Percentiles rank a stretch among this genome's conserved stretches.
phyloP scores from a whole-genome alignment of 192 early-diverging fungal genomes.

The Coemansia sp. region DNA sequence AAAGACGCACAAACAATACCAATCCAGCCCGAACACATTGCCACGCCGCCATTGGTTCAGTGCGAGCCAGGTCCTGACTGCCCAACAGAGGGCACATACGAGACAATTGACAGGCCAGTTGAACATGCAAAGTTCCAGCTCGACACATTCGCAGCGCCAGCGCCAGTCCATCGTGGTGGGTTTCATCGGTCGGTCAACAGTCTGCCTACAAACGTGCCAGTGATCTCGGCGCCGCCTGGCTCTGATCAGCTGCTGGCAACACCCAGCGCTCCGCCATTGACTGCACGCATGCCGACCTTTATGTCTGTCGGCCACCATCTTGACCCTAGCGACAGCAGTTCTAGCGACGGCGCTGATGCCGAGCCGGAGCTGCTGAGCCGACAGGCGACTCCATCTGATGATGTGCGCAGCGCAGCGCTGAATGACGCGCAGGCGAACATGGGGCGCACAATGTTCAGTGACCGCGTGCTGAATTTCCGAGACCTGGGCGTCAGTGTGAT shows the following conservation, averaged over 20 bases:
- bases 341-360: background rate
- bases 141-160: constrained; percentile 10
- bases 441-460: constrained; percentile 33
- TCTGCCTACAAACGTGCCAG: constrained; percentile 22
- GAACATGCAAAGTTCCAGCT: constrained; percentile 5
- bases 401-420: constrained; percentile 33
- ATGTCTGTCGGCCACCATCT: constrained; percentile 17
- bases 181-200: constrained; percentile 29
- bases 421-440: constrained; percentile 24
- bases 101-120: background rate
- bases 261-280: constrained; percentile 38
- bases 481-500: constrained; percentile 49
- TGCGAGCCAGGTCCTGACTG: constrained; percentile 6
- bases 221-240: constrained; percentile 25
- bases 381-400: constrained; percentile 19
- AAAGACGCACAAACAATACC: background rate
- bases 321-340: background rate
- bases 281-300: constrained; percentile 23
- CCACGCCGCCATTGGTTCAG: constrained; percentile 8
- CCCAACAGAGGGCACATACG: constrained; percentile 17
- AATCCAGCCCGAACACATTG: background rate
- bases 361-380: constrained; percentile 1
- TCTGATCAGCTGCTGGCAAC: constrained; percentile 3
- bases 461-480: constrained; percentile 48
- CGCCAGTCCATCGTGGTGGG: constrained; percentile 15